Evolutionary conservation across 2,329 filamentous ascomycete species (phyloP), one percentile per base, ranked within the genome.

Genomic region (Apiospora phragmitis): DNA sequence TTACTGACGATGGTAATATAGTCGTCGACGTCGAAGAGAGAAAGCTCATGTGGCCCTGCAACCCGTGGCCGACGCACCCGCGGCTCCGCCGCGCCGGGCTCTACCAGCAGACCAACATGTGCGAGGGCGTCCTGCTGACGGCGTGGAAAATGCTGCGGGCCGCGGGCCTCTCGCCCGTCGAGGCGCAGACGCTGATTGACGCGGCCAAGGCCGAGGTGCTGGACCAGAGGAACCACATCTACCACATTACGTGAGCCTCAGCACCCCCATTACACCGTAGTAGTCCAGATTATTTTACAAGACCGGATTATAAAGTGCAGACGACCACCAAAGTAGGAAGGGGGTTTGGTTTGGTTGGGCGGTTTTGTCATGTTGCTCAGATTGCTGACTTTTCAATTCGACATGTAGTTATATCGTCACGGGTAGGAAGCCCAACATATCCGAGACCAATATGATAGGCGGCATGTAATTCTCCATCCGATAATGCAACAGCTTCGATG

Each of bases 11-110:
- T 32, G 4, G 32, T 14, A 14, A 4, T 12, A 26, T 18, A 51
- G 49, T 70, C 35, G 69, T 70, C 29, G 69, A 65, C 42, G 66
- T 70, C 14, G 24, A 70, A 11, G 65, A 70, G 26, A 62, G 62
- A 12, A 35, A 41, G 2, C 45, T 68, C 2, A 24, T 41, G 62
- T 24, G 35, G 29, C 49, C 69, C 18, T 21, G 43, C 68, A 9
- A 42, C 66, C 49, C 32, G 26, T 41, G 67, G 47, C 35, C 43
- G n/a, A 2, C 32, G 45, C 62, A 45, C 16, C 43, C 65, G 32
- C 18, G 35, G 16, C 32, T 35, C n/a, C 24, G 66, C 43, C 42
- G 45, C 2, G 51, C 29, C 42, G 51, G 51, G 26, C 26, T 21
- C 26, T 55, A 35, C 26, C 29, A 32, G 5, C 26, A 32, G 26